Evolutionary conservation across 108 stramenopile species (phyloP).

Genomic region (Cylindrotheca closterium): DNA sequence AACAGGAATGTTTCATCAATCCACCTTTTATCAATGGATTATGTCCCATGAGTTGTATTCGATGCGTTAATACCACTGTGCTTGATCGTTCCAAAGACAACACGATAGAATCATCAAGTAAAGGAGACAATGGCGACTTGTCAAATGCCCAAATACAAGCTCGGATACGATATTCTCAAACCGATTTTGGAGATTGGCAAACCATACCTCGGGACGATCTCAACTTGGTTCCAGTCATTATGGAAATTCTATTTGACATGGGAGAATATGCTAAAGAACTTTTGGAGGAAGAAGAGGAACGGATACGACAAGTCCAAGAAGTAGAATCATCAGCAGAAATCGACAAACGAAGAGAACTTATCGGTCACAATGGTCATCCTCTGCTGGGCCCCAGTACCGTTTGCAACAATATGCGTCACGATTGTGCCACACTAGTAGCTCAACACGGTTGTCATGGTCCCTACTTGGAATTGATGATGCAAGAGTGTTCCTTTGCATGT

Average conservation of each 20-base stretch:
- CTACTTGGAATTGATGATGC: slow-evolving; percentile 3
- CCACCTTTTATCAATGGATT: not conserved
- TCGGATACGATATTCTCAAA: not conserved
- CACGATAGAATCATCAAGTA: too few species aligned
- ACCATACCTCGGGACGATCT: not conserved
- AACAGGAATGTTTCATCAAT: slow-evolving; percentile 6
- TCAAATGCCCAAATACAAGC: not conserved
- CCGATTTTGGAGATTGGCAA: slow-evolving; percentile 9
- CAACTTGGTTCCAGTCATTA: not conserved
- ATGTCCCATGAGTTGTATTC: not conserved
- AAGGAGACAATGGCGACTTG: not conserved
- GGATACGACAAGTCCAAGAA: too few species aligned
- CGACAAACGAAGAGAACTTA: too few species aligned
- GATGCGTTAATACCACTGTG: slow-evolving; percentile 5
- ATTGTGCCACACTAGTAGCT: not conserved
- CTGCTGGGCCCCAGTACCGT: not conserved
- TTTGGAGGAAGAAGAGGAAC: too few species aligned
- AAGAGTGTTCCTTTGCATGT: slow-evolving; percentile 7
- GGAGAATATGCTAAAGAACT: slow-evolving; percentile 1
- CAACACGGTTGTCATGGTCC: not conserved
- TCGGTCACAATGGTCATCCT: too few species aligned
- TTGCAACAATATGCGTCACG: slow-evolving; percentile 6
- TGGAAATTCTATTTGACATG: not conserved
- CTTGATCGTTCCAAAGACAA: too few species aligned
- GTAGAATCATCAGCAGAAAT: too few species aligned